Evolutionary conservation across 169 alveolate genomes (phyloP).

Genomic region (Babesia caballi): DNA sequence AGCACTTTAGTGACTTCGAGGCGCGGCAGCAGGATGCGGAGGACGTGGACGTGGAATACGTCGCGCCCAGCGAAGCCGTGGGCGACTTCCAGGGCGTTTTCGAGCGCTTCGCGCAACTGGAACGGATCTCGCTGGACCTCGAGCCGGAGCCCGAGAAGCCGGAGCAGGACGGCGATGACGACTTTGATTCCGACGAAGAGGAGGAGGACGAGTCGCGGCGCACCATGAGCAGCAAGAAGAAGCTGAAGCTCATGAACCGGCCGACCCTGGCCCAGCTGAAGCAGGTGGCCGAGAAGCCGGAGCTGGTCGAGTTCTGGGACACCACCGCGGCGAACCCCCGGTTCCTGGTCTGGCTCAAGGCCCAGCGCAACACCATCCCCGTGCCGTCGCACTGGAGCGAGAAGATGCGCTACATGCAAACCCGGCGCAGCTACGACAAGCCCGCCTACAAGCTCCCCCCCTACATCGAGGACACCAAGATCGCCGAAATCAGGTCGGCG

Average conservation of each 20-base stretch:
- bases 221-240: constrained; percentile 56
- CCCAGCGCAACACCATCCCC: constrained; percentile 91
- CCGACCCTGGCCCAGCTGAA: constrained; percentile 65
- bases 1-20: constrained; percentile 37
- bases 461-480: constrained; percentile 86
- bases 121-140: constrained; percentile 34
- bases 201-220: constrained; percentile 60
- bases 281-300: constrained; percentile 78
- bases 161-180: constrained; percentile 16
- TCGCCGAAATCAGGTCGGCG: constrained; percentile 86
- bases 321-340: constrained; percentile 95
- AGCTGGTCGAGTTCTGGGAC: constrained; percentile 93
- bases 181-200: constrained; percentile 46
- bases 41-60: constrained; percentile 55
- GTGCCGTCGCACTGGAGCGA: constrained; percentile 98
- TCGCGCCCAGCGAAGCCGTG: constrained; percentile 6
- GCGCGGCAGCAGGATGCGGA: constrained; percentile 49
- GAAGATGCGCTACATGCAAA: constrained; percentile 92
- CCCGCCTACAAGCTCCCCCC: constrained; percentile 94
- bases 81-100: constrained; percentile 51
- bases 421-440: constrained; percentile 92
- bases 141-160: constrained; percentile 49
- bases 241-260: constrained; percentile 46
- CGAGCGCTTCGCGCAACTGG: constrained; percentile 52
- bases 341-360: constrained; percentile 91